A percentile compares a stretch with the other conserved stretches of the same genome.
These are phyloP conservation scores for Lecanicillium sp. DNA, from an alignment of 2,329 filamentous ascomycete species.

Conservation along the genomic window DNA sequence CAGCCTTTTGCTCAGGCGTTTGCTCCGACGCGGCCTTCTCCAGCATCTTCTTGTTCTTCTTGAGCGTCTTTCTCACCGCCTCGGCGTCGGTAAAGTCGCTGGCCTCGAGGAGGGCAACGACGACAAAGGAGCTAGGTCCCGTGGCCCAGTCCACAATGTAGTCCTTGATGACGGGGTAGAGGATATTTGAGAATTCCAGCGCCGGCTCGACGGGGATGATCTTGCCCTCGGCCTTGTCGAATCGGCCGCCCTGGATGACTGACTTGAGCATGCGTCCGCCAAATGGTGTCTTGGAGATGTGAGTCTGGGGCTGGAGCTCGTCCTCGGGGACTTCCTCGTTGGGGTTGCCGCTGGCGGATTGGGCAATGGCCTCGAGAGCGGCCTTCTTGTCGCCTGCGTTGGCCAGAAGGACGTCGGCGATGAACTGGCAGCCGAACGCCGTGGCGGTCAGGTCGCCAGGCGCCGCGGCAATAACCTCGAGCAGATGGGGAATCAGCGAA, in stretches of 20 bases:
- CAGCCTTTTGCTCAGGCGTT: slow-evolving; percentile 44
- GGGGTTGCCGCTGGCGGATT: slow-evolving; percentile 51
- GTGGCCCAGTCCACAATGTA: slow-evolving; percentile 77
- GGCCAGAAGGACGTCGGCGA: slow-evolving; percentile 73
- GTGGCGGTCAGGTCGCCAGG: slow-evolving; percentile 63
- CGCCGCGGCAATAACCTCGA: slow-evolving; percentile 64
- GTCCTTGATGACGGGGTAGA: slow-evolving; percentile 76
- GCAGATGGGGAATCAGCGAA: slow-evolving; percentile 64
- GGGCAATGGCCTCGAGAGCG: slow-evolving; percentile 64
- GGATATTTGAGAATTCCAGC: slow-evolving; percentile 68
- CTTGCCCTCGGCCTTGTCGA: slow-evolving; percentile 65
- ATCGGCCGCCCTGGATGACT: slow-evolving; percentile 81
- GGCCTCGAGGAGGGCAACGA: slow-evolving; percentile 73
- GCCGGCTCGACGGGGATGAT: slow-evolving; percentile 66
- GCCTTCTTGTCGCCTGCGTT: slow-evolving; percentile 67
- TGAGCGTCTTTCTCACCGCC: slow-evolving; percentile 61
- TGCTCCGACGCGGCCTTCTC: slow-evolving; percentile 58
- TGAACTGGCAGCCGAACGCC: slow-evolving; percentile 79
- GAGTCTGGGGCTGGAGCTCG: slow-evolving; percentile 32
- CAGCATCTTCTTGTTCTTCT: slow-evolving; percentile 64
- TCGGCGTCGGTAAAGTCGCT: slow-evolving; percentile 59
- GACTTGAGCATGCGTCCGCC: slow-evolving; percentile 85
- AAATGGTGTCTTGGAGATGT: slow-evolving; percentile 53
- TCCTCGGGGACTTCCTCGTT: slow-evolving; percentile 32
- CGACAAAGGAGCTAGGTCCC: slow-evolving; percentile 76